Conservation (phyloP, 169 alveolate species). For the Plasmodium malariae region DNA sequence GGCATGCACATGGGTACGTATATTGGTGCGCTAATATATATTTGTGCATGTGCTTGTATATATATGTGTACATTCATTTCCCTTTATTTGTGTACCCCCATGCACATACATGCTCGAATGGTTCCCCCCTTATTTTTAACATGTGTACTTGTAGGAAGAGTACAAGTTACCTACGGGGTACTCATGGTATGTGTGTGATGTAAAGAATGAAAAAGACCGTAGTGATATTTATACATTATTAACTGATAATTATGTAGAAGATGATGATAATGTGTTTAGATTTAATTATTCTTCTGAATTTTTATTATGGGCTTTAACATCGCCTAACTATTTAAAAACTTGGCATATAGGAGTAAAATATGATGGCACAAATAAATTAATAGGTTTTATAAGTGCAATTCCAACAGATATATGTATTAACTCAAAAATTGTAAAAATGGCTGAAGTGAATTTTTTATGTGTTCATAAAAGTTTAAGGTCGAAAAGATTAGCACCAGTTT, state of each 20-base stretch:
- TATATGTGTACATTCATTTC: not conserved
- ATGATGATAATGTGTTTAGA: constrained; percentile 97
- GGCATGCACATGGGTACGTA: no score
- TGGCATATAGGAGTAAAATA: constrained; percentile 96
- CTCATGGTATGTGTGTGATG: constrained; percentile 94
- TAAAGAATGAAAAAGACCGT: constrained; percentile 85
- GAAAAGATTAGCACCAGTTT: constrained; percentile 95
- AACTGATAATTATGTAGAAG: constrained; percentile 97
- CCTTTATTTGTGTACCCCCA: constrained; percentile 21
- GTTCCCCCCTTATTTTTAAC: constrained; percentile 77
- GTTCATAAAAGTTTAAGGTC: constrained; percentile 97
- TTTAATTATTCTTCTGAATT: constrained; percentile 96
- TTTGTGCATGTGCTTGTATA: not conserved
- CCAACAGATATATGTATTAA: constrained; percentile 92
- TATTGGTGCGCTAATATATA: no score
- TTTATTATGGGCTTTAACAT: constrained; percentile 96
- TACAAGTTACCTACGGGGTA: constrained; percentile 93
- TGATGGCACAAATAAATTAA: constrained; percentile 86
- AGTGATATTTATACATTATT: constrained; percentile 84
- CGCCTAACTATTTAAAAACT: constrained; percentile 91
- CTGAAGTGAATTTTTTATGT: constrained; percentile 98
- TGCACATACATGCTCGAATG: no score
- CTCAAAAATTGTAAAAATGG: constrained; percentile 88
- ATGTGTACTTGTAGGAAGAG: constrained; percentile 85
- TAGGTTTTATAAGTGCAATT: constrained; percentile 96